Evolutionary conservation across 2,329 filamentous ascomycete species (phyloP).

Genomic region (Lasiodiplodia theobromae): DNA sequence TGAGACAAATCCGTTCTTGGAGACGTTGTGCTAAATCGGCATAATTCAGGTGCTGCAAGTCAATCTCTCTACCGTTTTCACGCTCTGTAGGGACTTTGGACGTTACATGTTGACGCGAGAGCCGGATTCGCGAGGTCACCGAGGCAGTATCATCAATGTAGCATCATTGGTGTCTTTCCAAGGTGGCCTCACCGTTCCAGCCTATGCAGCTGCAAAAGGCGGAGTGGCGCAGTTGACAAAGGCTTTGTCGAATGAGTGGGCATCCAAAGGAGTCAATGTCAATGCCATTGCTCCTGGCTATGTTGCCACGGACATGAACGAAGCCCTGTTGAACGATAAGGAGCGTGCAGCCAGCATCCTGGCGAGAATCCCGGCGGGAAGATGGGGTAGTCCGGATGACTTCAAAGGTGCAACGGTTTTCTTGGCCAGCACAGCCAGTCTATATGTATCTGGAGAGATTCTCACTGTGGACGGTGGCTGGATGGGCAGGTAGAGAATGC

Average conservation of each 20-base stretch:
- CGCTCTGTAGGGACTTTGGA: slow-evolving; percentile 76
- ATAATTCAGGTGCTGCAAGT: slow-evolving; percentile 72
- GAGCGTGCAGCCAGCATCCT: slow-evolving; percentile 76
- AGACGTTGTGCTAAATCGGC: neutral
- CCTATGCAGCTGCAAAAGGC: slow-evolving; percentile 86
- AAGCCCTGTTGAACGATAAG: slow-evolving; percentile 75
- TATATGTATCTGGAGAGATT: slow-evolving; percentile 82
- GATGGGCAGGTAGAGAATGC: slow-evolving; percentile 75
- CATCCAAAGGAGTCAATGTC: slow-evolving; percentile 75
- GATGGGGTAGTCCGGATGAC: slow-evolving; percentile 85
- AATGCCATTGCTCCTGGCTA: slow-evolving; percentile 92
- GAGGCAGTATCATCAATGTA: slow-evolving; percentile 82
- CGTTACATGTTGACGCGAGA: slow-evolving; percentile 74
- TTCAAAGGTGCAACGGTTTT: slow-evolving; percentile 85
- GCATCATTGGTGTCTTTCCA: slow-evolving; percentile 83
- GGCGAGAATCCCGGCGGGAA: slow-evolving; percentile 79
- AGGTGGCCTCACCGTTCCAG: slow-evolving; percentile 85
- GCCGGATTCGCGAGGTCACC: slow-evolving; percentile 58
- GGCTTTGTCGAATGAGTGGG: slow-evolving; percentile 86
- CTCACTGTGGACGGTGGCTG: slow-evolving; percentile 88
- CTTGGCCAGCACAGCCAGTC: slow-evolving; percentile 75
- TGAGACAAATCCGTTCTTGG: slow-evolving; percentile 30
- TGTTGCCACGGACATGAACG: slow-evolving; percentile 92
- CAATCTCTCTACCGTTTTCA: slow-evolving; percentile 84
- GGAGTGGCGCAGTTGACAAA: slow-evolving; percentile 86